Evolutionary conservation across 345 rosid species (phyloP).

Genomic region (Dimocarpus longan): DNA sequence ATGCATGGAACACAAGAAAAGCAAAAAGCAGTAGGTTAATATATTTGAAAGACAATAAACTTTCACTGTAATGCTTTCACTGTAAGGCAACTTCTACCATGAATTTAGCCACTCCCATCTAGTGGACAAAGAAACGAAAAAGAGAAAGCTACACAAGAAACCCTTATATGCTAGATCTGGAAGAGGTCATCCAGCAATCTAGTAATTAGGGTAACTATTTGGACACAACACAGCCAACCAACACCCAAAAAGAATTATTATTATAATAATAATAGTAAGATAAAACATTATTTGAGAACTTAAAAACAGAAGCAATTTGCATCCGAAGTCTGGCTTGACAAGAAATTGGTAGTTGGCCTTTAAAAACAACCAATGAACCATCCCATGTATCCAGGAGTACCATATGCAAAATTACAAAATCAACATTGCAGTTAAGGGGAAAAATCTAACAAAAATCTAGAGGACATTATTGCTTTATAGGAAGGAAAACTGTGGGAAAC

Average conservation of each 20-base stretch:
- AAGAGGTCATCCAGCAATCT: neutral
- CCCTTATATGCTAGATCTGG: neutral
- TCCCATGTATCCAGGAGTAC: neutral
- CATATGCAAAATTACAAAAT: neutral
- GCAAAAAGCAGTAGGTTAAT: no score
- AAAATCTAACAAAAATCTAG: neutral
- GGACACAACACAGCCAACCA: neutral
- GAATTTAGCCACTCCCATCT: neutral
- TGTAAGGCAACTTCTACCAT: neutral
- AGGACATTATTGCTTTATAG: neutral
- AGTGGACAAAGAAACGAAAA: no score
- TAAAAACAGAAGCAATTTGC: neutral
- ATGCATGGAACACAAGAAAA: no score
- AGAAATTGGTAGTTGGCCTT: neutral
- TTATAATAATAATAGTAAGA: neutral
- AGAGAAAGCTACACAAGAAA: no score
- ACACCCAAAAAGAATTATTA: neutral
- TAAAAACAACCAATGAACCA: neutral
- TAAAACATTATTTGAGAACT: neutral
- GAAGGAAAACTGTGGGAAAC: neutral
- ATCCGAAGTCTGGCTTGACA: neutral
- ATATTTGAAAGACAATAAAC: no score
- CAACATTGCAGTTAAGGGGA: neutral
- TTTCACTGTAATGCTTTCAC: no score
- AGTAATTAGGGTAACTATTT: neutral